Conservation (phyloP, 495 filamentous ascomycete genomes). For the Tuber calosporum region DNA sequence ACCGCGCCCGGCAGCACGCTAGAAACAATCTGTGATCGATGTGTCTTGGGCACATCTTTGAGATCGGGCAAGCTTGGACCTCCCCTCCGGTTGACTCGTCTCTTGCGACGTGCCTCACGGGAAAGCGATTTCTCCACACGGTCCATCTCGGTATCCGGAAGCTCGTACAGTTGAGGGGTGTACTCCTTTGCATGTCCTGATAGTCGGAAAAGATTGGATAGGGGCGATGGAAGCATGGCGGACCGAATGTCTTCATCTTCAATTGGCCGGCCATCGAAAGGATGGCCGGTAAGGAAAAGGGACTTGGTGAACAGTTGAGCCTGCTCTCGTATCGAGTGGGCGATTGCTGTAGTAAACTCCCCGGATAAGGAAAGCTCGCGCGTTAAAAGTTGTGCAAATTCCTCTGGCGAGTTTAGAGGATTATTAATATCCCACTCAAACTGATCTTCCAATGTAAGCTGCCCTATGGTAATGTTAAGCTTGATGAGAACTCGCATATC, state of each 20-base stretch:
- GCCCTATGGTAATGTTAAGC: slow-evolving; percentile 94
- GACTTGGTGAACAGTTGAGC: slow-evolving; percentile 87
- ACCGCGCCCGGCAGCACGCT: slow-evolving; percentile 83
- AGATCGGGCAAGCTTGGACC: slow-evolving; percentile 92
- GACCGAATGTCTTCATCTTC: slow-evolving; percentile 81
- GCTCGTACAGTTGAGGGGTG: slow-evolving; percentile 83
- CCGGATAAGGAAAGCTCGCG: slow-evolving; percentile 85
- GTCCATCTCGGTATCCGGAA: slow-evolving; percentile 85
- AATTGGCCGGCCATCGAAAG: slow-evolving; percentile 87
- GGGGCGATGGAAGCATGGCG: slow-evolving; percentile 77
- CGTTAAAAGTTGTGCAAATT: slow-evolving; percentile 84
- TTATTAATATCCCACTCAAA: slow-evolving; percentile 99
- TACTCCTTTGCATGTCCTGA: slow-evolving; percentile 88
- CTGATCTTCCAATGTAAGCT: slow-evolving; percentile 88
- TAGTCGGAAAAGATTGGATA: slow-evolving; percentile 75
- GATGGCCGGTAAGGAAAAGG: slow-evolving; percentile 84
- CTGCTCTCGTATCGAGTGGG: slow-evolving; percentile 93
- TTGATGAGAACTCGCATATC: slow-evolving; percentile 96
- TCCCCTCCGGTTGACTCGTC: slow-evolving; percentile 86
- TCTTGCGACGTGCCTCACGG: slow-evolving; percentile 84
- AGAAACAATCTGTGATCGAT: slow-evolving; percentile 83
- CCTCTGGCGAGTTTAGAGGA: slow-evolving; percentile 81
- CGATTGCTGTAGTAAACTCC: slow-evolving; percentile 95
- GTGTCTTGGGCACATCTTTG: slow-evolving; percentile 86
- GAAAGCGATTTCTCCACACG: slow-evolving; percentile 85